A percentile compares a stretch with the other conserved stretches of the same genome.
These are phyloP conservation scores for Corymbia citriodora DNA, from an alignment of 441 rosid genomes.

Conservation along the genomic window DNA sequence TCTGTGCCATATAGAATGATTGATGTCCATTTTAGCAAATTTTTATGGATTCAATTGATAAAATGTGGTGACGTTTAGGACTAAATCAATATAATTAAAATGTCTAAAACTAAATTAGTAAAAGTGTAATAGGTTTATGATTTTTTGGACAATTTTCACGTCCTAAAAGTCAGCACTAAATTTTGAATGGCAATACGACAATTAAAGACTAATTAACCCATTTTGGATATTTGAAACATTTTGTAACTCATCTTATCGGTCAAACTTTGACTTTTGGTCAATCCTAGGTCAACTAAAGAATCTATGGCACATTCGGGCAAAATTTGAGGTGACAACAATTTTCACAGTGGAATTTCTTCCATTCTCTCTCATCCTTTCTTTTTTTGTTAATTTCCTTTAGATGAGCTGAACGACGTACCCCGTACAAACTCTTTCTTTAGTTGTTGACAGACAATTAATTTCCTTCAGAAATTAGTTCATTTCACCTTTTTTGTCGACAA, in stretches of 20 bases:
- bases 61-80: rapidly evolving
- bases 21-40: rapidly evolving
- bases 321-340: background rate
- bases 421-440: background rate
- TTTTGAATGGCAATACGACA: background rate
- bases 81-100: too few species aligned
- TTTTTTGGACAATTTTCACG: rapidly evolving
- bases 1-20: rapidly evolving
- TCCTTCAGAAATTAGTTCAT: background rate
- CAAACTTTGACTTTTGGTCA: background rate
- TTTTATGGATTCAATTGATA: too few species aligned
- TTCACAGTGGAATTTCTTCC: background rate
- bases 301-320: background rate
- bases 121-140: rapidly evolving
- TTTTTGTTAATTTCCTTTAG: background rate
- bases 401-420: background rate
- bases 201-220: background rate
- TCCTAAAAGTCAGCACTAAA: background rate
- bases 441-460: background rate
- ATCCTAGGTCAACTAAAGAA: background rate
- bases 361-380: background rate
- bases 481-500: background rate
- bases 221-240: background rate
- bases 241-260: background rate
- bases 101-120: rapidly evolving